Percentiles rank a stretch among this genome's conserved stretches.
Evolutionary conservation across 2,329 filamentous ascomycete species (phyloP).

Genomic region (Paecilomyces sp.): DNA sequence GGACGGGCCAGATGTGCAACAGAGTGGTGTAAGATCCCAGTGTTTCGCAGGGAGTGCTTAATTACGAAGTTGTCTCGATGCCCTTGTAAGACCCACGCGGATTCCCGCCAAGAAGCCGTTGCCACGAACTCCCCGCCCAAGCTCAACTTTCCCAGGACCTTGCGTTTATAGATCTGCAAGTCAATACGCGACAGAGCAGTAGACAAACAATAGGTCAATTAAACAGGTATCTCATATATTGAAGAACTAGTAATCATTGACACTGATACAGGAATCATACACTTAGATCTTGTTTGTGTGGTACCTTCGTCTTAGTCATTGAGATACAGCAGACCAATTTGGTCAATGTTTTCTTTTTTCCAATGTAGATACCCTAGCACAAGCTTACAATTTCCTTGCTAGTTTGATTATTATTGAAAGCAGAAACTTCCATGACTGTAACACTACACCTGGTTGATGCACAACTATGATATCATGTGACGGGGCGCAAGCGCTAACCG

Average conservation of each 20-base stretch:
- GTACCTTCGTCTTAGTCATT: too few species aligned
- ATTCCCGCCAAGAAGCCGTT: not conserved
- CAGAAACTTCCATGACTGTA: too few species aligned
- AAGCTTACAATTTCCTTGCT: too few species aligned
- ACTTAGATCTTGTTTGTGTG: too few species aligned
- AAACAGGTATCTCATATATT: too few species aligned
- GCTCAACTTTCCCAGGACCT: not conserved
- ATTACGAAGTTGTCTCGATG: not conserved
- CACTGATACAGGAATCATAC: too few species aligned
- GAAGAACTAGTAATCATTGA: too few species aligned
- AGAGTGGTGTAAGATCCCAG: not conserved
- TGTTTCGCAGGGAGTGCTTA: not conserved
- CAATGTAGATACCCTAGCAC: too few species aligned
- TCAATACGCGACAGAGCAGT: not conserved
- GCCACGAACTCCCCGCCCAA: not conserved
- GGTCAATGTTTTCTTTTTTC: too few species aligned
- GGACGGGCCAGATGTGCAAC: not conserved
- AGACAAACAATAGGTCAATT: too few species aligned
- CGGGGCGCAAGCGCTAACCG: constrained; percentile 3
- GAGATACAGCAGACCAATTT: too few species aligned
- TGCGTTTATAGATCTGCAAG: not conserved
- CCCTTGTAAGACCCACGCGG: not conserved
- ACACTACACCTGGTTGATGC: not conserved
- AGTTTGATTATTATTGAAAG: too few species aligned
- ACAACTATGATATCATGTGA: not conserved